Evolutionary conservation across 1,284 basidiomycete genomes (phyloP).

Genomic region (Rugosomyces carneus): DNA sequence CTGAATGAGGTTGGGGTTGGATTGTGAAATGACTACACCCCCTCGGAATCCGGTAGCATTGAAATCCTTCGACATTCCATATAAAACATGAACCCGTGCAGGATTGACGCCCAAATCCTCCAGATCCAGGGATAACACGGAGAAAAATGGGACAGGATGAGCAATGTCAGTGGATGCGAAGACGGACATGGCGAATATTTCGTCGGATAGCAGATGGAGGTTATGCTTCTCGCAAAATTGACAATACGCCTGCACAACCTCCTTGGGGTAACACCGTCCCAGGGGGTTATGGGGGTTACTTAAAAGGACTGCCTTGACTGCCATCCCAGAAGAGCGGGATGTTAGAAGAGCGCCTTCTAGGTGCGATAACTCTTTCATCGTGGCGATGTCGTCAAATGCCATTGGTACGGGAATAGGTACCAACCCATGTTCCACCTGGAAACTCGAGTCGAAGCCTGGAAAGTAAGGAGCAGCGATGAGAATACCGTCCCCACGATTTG

Average conservation of each 20-base stretch:
- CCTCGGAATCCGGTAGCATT: neutral
- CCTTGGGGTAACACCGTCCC: constrained; percentile 14
- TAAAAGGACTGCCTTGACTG: constrained; percentile 19
- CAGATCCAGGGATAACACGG: neutral
- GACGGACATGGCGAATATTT: constrained; percentile 17
- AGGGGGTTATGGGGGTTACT: constrained; percentile 24
- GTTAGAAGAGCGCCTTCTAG: constrained; percentile 16
- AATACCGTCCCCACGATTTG: constrained; percentile 18
- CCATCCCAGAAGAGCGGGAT: constrained; percentile 11
- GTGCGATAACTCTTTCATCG: constrained; percentile 11
- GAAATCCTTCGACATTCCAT: neutral
- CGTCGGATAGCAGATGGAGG: constrained; percentile 21
- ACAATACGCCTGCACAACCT: constrained; percentile 18
- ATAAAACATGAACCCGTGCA: neutral
- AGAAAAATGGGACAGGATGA: neutral
- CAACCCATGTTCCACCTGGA: constrained; percentile 13
- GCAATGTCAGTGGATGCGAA: neutral
- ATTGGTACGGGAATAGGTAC: constrained; percentile 13
- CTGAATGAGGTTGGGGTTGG: neutral
- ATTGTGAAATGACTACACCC: neutral
- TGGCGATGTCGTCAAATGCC: constrained; percentile 14
- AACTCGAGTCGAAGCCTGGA: constrained; percentile 14
- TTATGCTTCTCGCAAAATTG: constrained; percentile 19
- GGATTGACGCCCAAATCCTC: neutral
- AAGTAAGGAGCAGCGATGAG: constrained; percentile 19